Evolutionary conservation across 2,329 filamentous ascomycete genomes (phyloP).

Genomic region (Phaeophleospora eucalypticola): DNA sequence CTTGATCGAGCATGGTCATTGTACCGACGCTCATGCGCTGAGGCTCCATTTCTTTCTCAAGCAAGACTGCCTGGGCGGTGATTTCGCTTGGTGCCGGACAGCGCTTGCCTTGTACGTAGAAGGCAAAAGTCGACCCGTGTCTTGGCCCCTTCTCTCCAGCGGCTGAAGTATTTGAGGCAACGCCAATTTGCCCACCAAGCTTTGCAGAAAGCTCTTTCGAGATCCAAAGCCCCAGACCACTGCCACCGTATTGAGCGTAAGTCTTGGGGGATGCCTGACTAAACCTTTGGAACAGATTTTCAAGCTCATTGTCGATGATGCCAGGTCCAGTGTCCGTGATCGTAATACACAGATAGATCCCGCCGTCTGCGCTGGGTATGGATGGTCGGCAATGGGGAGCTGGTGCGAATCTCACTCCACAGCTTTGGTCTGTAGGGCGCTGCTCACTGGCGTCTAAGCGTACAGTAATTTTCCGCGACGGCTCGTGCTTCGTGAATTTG

Average conservation of each 20-base stretch:
- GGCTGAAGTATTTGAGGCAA: conserved; percentile 43
- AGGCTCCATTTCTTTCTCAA: neutral
- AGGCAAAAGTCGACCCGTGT: conserved; percentile 61
- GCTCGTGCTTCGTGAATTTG: conserved; percentile 22
- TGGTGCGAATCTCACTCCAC: conserved; percentile 1
- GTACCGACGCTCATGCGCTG: neutral
- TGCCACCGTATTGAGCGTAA: conserved; percentile 66
- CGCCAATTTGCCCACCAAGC: conserved; percentile 66
- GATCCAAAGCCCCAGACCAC: conserved; percentile 67
- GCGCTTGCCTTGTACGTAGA: conserved; percentile 57
- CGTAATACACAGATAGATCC: conserved; percentile 27
- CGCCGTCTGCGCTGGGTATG: conserved; percentile 12
- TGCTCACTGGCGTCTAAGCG: conserved; percentile 5
- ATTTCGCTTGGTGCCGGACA: conserved; percentile 27
- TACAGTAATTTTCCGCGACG: conserved; percentile 12
- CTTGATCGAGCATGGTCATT: conserved; percentile 1
- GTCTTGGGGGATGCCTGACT: conserved; percentile 64
- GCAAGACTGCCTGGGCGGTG: neutral
- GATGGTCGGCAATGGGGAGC: conserved; percentile 51
- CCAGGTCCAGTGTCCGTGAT: conserved; percentile 41
- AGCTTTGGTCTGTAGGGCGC: neutral
- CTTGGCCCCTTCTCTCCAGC: conserved; percentile 38
- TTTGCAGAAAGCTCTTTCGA: conserved; percentile 63
- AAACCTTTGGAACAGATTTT: conserved; percentile 62
- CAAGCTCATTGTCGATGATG: conserved; percentile 35